Evolutionary conservation across 371 early-diverging fungal genomes (phyloP).

Genomic region (Phascolomyces articulosus): DNA sequence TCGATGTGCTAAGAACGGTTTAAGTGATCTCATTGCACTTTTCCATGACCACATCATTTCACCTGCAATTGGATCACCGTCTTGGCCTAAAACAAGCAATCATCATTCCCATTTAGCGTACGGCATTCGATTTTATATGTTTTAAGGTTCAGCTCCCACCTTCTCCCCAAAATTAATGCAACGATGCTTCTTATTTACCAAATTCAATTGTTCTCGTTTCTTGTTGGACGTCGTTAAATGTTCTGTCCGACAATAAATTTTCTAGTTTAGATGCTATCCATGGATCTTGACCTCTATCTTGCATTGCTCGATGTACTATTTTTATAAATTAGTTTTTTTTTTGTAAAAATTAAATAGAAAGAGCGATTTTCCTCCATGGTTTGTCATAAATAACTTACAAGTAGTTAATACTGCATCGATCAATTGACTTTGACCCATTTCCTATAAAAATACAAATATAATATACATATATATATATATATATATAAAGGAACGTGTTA

Average conservation of each 20-base stretch:
- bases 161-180: too few relatives aligned
- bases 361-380: too few relatives aligned
- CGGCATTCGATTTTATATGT: too few relatives aligned
- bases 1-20: conserved; percentile 31
- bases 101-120: too few relatives aligned
- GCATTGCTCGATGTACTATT: conserved; percentile 31
- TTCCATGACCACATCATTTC: conserved; percentile 50
- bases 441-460: conserved; percentile 4
- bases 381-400: conserved; percentile 9
- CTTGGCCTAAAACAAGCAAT: conserved; percentile 17
- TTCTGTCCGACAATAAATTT: conserved; percentile 18
- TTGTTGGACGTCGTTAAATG: conserved; percentile 29
- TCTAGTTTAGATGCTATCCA: conserved; percentile 35
- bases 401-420: conserved; percentile 21
- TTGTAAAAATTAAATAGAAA: too few relatives aligned
- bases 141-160: background rate
- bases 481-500: conserved; percentile 9
- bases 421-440: conserved; percentile 13
- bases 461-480: background rate
- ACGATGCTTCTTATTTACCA: conserved; percentile 19
- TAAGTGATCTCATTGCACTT: conserved; percentile 34
- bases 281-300: conserved; percentile 41
- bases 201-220: conserved; percentile 25
- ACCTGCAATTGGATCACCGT: conserved; percentile 30
- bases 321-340: background rate